Evolutionary conservation across 2,329 filamentous ascomycete species (phyloP).

Genomic region (Colletotrichum lentis): DNA sequence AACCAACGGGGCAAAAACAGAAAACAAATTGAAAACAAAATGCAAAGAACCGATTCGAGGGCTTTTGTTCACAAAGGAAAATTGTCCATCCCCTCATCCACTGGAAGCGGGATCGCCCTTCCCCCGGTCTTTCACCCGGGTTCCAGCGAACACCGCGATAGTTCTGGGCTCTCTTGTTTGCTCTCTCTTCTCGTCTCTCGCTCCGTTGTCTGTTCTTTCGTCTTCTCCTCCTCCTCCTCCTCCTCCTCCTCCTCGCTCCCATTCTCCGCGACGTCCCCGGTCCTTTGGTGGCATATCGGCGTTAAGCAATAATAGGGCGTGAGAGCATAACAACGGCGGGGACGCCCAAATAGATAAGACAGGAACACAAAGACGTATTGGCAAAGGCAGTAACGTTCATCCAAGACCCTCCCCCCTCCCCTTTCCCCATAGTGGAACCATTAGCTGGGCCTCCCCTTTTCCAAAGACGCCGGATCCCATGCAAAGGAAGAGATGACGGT

Average conservation of each 20-base stretch:
- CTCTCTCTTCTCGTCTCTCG: not conserved
- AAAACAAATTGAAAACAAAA: not conserved
- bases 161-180: not conserved
- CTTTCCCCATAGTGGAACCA: too few species aligned
- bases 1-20: not conserved
- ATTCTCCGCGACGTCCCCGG: not conserved
- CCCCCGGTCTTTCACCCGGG: constrained; percentile 34
- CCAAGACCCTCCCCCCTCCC: too few species aligned
- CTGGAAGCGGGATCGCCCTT: constrained; percentile 14
- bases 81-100: constrained; percentile 28
- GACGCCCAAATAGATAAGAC: not conserved
- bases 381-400: not conserved
- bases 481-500: constrained; percentile 24
- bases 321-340: not conserved
- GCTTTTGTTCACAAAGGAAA: constrained; percentile 22
- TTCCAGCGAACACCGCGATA: constrained; percentile 15
- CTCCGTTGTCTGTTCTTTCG: not conserved
- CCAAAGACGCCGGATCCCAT: not conserved
- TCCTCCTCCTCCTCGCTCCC: not conserved
- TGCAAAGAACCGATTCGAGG: not conserved
- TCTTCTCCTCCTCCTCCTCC: not conserved
- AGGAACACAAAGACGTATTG: not conserved
- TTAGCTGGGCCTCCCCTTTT: not conserved
- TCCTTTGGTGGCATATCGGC: constrained; percentile 16
- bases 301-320: constrained; percentile 4